These are phyloP conservation scores for Nicotiana tomentosiformis DNA, from an alignment of 257 asterid genomes.

Conservation along the genomic window DNA sequence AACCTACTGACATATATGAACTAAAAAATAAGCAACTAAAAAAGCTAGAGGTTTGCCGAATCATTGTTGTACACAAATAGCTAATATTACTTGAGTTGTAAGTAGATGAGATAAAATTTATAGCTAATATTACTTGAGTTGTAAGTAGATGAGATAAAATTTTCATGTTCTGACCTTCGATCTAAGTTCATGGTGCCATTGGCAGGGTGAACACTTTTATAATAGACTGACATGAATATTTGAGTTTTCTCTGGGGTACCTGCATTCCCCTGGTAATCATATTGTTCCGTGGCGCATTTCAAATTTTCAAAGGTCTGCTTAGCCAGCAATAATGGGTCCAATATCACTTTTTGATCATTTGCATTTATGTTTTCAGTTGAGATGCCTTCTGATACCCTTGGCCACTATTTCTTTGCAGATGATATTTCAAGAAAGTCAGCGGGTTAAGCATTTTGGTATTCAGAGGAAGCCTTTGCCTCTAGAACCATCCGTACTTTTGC, in stretches of 20 bases:
- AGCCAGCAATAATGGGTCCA: background rate
- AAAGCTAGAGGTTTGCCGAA: background rate
- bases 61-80: background rate
- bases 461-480: conserved; percentile 96
- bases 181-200: background rate
- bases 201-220: background rate
- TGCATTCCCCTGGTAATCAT: background rate
- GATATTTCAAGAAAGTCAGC: conserved; percentile 81
- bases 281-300: background rate
- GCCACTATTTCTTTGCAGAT: conserved; percentile 37
- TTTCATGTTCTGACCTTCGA: background rate
- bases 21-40: background rate
- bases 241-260: background rate
- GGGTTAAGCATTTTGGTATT: conserved; percentile 77
- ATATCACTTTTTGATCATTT: background rate
- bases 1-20: background rate
- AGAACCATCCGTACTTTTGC: conserved; percentile 92
- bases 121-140: background rate
- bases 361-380: background rate
- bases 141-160: background rate
- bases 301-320: conserved; percentile 1
- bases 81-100: background rate
- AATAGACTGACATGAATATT: background rate
- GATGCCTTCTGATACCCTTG: background rate
- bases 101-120: background rate